These are phyloP conservation scores for Pythium oligandrum DNA, from an alignment of 352 stramenopile genomes.

Conservation along the genomic window DNA sequence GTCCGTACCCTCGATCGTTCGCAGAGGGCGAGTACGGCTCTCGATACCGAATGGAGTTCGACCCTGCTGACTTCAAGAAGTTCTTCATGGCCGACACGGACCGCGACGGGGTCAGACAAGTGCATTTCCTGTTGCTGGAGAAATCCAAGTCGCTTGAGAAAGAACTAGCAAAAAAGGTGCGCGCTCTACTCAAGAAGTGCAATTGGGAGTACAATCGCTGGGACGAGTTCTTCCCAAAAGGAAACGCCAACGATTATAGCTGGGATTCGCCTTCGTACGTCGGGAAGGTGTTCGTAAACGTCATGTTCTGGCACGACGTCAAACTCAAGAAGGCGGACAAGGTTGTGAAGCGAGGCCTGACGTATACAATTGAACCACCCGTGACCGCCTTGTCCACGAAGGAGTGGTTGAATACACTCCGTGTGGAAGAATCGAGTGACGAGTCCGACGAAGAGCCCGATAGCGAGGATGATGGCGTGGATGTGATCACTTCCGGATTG, in stretches of 20 bases:
- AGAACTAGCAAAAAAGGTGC: constrained; percentile 2
- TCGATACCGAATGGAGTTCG: constrained; percentile 6
- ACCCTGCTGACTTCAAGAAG: constrained; percentile 5
- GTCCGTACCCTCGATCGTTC: constrained; percentile 6
- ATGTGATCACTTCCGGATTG: too few relatives aligned
- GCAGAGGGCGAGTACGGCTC: neutral
- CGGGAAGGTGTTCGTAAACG: constrained; percentile 7
- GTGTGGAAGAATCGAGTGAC: too few relatives aligned
- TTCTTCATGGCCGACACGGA: constrained; percentile 4
- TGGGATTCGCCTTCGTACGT: too few relatives aligned
- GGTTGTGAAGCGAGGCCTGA: too few relatives aligned
- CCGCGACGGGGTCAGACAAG: neutral
- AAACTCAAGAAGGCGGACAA: neutral
- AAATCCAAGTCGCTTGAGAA: neutral
- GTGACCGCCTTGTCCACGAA: too few relatives aligned
- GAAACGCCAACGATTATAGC: constrained; percentile 8
- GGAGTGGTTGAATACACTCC: too few relatives aligned
- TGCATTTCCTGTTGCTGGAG: constrained; percentile 6
- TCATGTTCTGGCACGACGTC: constrained; percentile 15
- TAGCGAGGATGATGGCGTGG: too few relatives aligned
- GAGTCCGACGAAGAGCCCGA: too few relatives aligned
- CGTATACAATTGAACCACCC: too few relatives aligned
- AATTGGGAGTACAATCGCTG: constrained; percentile 1
- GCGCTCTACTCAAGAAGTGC: neutral
- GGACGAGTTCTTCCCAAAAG: constrained; percentile 8